Evolutionary conservation across 176 grass and related monocot genomes (phyloP).

Genomic region (Musa beccarii): DNA sequence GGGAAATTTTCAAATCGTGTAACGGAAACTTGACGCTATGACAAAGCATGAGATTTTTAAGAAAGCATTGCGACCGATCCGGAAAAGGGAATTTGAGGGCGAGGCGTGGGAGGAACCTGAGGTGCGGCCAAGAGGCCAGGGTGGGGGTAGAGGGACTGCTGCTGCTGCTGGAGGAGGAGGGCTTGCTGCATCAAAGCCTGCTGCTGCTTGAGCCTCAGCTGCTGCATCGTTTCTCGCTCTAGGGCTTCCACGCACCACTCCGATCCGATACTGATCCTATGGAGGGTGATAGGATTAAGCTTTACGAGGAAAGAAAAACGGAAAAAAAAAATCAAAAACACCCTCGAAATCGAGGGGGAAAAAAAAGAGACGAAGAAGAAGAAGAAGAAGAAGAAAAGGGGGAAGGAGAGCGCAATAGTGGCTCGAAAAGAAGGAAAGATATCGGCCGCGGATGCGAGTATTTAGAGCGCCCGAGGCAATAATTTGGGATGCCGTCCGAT

Average conservation of each 20-base stretch:
- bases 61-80: no score
- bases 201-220: slow-evolving; percentile 57
- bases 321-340: not conserved
- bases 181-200: slow-evolving; percentile 22
- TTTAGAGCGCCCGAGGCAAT: not conserved
- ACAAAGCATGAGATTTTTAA: no score
- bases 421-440: not conserved
- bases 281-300: not conserved
- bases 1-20: no score
- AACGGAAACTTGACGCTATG: no score
- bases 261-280: not conserved
- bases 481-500: not conserved
- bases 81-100: not conserved
- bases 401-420: not conserved
- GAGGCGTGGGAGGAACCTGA: slow-evolving; percentile 35
- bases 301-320: not conserved
- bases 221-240: slow-evolving; percentile 46
- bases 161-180: slow-evolving; percentile 30
- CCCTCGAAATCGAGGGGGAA: not conserved
- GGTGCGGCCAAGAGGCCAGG: slow-evolving; percentile 76
- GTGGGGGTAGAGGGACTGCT: slow-evolving; percentile 58
- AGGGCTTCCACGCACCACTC: not conserved
- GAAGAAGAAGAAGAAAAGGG: not conserved
- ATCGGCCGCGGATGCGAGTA: not conserved
- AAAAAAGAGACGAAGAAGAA: not conserved